A percentile compares a stretch with the other conserved stretches of the same genome.
These are phyloP conservation scores for Haplosporangium sp. DNA, from an alignment of 371 early-diverging fungal species.

Conservation along the genomic window DNA sequence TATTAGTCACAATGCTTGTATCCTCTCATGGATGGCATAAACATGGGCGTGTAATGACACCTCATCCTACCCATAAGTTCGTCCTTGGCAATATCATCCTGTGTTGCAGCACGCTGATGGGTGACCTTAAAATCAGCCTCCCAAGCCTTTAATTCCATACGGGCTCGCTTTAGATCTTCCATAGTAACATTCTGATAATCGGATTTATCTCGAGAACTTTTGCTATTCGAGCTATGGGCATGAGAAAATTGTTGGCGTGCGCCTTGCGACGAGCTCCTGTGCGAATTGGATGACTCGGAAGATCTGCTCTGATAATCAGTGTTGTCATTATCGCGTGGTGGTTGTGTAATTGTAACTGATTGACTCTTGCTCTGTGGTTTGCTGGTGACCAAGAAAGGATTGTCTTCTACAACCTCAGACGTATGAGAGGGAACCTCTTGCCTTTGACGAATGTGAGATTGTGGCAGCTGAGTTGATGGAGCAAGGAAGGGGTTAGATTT, in stretches of 20 bases:
- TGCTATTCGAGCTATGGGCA: constrained; percentile 3
- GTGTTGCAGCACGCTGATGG: constrained; percentile 58
- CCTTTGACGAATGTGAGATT: not conserved
- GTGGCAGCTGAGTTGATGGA: not conserved
- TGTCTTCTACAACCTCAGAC: constrained; percentile 5
- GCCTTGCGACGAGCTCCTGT: not conserved
- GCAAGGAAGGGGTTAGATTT: constrained; percentile 26
- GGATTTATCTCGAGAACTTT: not conserved
- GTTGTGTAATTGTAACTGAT: not conserved
- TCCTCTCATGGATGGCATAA: not conserved
- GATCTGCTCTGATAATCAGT: not conserved
- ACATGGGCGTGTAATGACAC: not conserved
- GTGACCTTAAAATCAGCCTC: constrained; percentile 57
- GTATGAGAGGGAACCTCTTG: not conserved
- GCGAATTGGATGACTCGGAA: not conserved
- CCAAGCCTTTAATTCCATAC: constrained; percentile 62
- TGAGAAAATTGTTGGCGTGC: not conserved
- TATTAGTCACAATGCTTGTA: not conserved
- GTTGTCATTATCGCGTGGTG: not conserved
- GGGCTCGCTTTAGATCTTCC: constrained; percentile 28
- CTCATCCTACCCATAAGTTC: constrained; percentile 32
- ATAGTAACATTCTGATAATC: constrained; percentile 12
- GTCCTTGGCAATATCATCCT: constrained; percentile 52
- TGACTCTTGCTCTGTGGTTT: not conserved
- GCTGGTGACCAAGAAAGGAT: constrained; percentile 20